Conservation (phyloP, 2,329 filamentous ascomycete genomes). For the Colletotrichum falcatum region DNA sequence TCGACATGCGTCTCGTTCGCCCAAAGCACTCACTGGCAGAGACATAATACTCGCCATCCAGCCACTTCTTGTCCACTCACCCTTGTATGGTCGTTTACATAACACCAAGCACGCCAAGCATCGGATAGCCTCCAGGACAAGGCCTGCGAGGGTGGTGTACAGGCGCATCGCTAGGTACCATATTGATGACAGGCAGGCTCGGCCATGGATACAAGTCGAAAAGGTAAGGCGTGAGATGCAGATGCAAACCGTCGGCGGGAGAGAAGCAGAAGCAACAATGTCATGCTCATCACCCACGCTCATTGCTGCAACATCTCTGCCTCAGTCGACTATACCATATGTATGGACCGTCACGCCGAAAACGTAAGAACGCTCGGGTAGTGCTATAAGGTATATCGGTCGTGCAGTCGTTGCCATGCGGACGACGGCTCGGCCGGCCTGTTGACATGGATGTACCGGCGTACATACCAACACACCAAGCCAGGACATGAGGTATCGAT, state of each 20-base stretch:
- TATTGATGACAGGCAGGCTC: conserved; percentile 18
- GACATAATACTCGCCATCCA: conserved; percentile 6
- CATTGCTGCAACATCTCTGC: not conserved
- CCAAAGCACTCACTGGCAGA: conserved; percentile 24
- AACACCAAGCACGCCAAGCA: conserved; percentile 17
- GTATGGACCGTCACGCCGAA: conserved; percentile 6
- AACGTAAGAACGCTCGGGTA: conserved; percentile 13
- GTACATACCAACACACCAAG: conserved; percentile 7
- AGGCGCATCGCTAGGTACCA: conserved; percentile 6
- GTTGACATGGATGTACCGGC: conserved; percentile 7
- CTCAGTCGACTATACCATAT: not conserved
- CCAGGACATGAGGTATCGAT: conserved; percentile 47
- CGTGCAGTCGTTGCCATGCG: conserved; percentile 29
- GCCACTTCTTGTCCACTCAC: conserved; percentile 15
- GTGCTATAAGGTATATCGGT: conserved; percentile 1
- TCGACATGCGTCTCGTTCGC: conserved; percentile 2
- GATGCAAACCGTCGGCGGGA: conserved; percentile 10
- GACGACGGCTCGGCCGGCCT: conserved; percentile 30
- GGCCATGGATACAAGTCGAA: conserved; percentile 17
- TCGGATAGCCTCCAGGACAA: not conserved
- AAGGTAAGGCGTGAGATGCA: conserved; percentile 20
- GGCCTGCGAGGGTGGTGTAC: not conserved
- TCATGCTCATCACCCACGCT: not conserved
- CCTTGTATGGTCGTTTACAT: conserved; percentile 4
- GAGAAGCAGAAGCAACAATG: not conserved